Percentiles rank a stretch among this genome's conserved stretches.
These are phyloP conservation scores for Butyriboletus loyo DNA, from an alignment of 768 basidiomycete genomes.

Conservation along the genomic window DNA sequence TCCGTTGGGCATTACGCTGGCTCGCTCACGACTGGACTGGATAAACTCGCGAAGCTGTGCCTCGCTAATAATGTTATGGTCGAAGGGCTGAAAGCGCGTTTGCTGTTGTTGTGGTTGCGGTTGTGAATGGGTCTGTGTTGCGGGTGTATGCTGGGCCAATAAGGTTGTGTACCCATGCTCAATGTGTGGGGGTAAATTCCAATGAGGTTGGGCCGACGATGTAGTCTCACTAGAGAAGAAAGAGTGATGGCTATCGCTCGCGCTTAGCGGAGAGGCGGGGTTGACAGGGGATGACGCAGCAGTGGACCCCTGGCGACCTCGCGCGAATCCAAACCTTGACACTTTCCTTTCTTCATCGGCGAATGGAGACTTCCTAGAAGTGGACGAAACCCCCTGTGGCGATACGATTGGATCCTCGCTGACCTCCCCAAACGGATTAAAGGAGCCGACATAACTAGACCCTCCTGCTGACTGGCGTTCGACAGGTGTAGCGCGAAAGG, in stretches of 20 bases:
- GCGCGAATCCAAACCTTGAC: constrained; percentile 80
- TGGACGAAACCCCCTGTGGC: constrained; percentile 29
- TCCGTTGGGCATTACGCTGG: constrained; percentile 31
- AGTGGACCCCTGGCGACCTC: constrained; percentile 61
- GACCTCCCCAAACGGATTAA: constrained; percentile 75
- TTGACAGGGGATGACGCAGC: constrained; percentile 58
- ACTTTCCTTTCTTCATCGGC: constrained; percentile 64
- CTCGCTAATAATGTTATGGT: constrained; percentile 57
- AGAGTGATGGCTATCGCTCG: constrained; percentile 47
- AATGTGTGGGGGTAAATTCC: constrained; percentile 42
- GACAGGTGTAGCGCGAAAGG: constrained; percentile 37
- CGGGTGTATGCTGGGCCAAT: constrained; percentile 44
- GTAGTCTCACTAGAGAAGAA: constrained; percentile 43
- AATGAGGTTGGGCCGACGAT: constrained; percentile 40
- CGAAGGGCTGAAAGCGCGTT: constrained; percentile 55
- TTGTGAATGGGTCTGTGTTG: constrained; percentile 33
- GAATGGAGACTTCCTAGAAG: constrained; percentile 37
- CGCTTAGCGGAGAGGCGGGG: constrained; percentile 51
- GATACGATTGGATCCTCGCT: constrained; percentile 44
- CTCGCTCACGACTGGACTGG: constrained; percentile 63
- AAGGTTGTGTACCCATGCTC: constrained; percentile 45
- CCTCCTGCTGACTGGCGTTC: constrained; percentile 47
- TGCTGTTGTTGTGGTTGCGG: constrained; percentile 34
- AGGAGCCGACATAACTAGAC: constrained; percentile 66
- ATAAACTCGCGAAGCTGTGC: constrained; percentile 77